phyloP scores from a whole-genome alignment of 257 asterid species.

The Plantago ovata region DNA sequence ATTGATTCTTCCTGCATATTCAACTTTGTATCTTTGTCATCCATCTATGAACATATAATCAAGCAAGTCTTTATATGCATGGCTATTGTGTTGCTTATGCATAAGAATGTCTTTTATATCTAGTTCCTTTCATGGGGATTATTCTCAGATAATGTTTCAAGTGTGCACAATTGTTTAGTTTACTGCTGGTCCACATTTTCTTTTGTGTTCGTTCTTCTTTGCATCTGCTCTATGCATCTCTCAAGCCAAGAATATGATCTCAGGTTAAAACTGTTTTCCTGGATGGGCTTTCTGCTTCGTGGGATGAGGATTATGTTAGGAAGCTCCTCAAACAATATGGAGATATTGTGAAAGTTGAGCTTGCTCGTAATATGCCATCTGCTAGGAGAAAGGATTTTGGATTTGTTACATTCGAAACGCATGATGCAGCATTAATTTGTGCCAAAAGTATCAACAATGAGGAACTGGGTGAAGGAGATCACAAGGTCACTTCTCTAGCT shows the following conservation, averaged over 20 bases:
- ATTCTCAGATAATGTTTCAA: not conserved
- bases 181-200: too few species aligned
- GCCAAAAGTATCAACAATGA: constrained; percentile 88
- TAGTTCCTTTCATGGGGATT: not conserved
- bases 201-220: constrained; percentile 1
- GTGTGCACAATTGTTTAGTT: not conserved
- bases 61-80: too few species aligned
- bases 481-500: constrained; percentile 51
- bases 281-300: constrained; percentile 87
- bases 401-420: constrained; percentile 80
- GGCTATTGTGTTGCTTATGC: too few species aligned
- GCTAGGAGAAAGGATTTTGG: constrained; percentile 99
- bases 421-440: constrained; percentile 87
- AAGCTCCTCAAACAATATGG: constrained; percentile 69
- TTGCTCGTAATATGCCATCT: constrained; percentile 96
- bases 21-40: too few species aligned
- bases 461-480: constrained; percentile 85
- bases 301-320: constrained; percentile 82
- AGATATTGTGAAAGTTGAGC: constrained; percentile 78
- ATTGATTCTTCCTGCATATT: too few species aligned
- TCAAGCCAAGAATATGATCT: constrained; percentile 21
- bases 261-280: constrained; percentile 97
- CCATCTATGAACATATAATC: too few species aligned
- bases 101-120: too few species aligned
- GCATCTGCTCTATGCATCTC: constrained; percentile 9